Percentiles rank a stretch among this genome's conserved stretches.
Conservation (phyloP, 306 rosid species). For the Pachyrhizus erosus region DNA sequence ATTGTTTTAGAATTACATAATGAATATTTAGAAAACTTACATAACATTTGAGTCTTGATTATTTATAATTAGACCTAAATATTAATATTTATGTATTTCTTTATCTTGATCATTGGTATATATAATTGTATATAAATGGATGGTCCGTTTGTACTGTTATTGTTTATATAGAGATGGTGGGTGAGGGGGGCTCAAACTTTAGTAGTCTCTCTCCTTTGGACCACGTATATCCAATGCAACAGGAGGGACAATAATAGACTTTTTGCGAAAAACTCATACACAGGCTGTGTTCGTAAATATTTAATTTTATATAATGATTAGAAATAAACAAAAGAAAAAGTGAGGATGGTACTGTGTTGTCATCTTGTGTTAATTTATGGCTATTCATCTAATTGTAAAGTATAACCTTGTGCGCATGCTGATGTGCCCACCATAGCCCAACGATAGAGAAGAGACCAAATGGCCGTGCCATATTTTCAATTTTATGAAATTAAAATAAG, state of each 20-base stretch:
- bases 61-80: no score
- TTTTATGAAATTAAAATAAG: conserved; percentile 12
- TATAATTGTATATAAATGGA: no score
- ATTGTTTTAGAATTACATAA: no score
- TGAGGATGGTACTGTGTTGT: conserved; percentile 30
- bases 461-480: conserved; percentile 26
- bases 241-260: conserved; percentile 36
- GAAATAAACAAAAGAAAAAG: conserved; percentile 4
- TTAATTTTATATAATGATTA: background rate
- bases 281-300: conserved; percentile 28
- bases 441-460: conserved; percentile 45
- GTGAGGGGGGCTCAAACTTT: no score
- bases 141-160: no score
- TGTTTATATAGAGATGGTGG: no score
- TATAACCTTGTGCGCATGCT: conserved; percentile 50
- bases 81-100: no score
- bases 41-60: no score
- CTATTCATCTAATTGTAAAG: conserved; percentile 30
- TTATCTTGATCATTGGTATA: no score
- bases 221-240: conserved; percentile 43
- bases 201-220: background rate
- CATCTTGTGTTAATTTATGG: conserved; percentile 20
- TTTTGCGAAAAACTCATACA: conserved; percentile 32
- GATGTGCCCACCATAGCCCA: conserved; percentile 40
- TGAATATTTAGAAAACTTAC: no score